Conservation (phyloP, 2,329 filamentous ascomycete species). For the Scedosporium boydii region DNA sequence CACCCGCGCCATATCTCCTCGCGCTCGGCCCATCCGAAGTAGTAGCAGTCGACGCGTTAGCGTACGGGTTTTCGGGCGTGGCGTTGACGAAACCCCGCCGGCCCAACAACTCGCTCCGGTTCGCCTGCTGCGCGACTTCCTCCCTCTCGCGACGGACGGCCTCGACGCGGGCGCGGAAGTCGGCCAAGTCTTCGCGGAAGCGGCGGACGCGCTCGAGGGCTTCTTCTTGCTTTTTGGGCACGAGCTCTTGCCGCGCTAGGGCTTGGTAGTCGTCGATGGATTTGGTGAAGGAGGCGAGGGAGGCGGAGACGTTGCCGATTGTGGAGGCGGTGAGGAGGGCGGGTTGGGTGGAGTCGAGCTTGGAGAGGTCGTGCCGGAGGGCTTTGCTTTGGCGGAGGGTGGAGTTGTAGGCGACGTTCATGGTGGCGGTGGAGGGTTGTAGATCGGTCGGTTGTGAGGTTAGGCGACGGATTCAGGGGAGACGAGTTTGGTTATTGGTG, state of each 20-base stretch:
- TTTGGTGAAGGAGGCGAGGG: constrained; percentile 70
- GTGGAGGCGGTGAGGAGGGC: constrained; percentile 47
- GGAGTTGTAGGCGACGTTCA: constrained; percentile 77
- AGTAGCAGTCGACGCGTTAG: constrained; percentile 31
- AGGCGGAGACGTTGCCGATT: constrained; percentile 65
- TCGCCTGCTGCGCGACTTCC: constrained; percentile 55
- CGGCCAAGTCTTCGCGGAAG: constrained; percentile 73
- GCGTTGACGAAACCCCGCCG: constrained; percentile 70
- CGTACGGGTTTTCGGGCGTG: constrained; percentile 88
- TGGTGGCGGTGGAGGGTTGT: constrained; percentile 28
- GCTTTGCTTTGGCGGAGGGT: constrained; percentile 76
- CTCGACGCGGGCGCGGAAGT: constrained; percentile 71
- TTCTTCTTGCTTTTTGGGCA: constrained; percentile 84
- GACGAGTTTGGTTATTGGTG: not conserved
- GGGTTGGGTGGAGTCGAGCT: constrained; percentile 53
- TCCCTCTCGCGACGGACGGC: constrained; percentile 68
- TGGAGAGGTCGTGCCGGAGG: constrained; percentile 66
- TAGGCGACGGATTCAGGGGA: not conserved
- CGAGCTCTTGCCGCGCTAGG: constrained; percentile 79
- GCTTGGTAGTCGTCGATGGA: constrained; percentile 87
- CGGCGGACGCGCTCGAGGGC: constrained; percentile 76
- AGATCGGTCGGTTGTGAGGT: not conserved
- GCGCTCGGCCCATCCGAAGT: not conserved
- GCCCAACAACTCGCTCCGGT: constrained; percentile 75
- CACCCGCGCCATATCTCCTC: not conserved